phyloP scores from a whole-genome alignment of 768 basidiomycete genomes.

The Termitomyces sp. region DNA sequence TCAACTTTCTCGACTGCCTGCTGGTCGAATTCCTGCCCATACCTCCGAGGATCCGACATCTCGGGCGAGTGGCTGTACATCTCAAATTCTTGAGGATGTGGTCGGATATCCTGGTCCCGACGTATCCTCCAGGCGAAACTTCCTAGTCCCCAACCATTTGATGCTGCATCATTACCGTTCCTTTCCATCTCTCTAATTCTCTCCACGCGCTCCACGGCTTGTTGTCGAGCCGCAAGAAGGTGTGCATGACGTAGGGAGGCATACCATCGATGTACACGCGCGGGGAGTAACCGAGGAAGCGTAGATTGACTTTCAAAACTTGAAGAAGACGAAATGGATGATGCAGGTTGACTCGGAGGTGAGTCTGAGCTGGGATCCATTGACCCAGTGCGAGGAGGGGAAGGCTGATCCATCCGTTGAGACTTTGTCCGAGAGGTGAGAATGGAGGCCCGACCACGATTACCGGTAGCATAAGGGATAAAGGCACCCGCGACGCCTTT shows the following conservation, averaged over 20 bases:
- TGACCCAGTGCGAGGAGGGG: conserved; percentile 1
- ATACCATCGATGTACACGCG: conserved; percentile 52
- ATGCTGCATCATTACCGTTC: conserved; percentile 25
- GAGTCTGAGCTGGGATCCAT: conserved; percentile 12
- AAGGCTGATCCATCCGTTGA: conserved; percentile 1
- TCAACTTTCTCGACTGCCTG: conserved; percentile 5
- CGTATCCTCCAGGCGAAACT: conserved; percentile 50
- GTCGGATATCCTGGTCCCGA: conserved; percentile 11
- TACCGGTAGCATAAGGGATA: conserved; percentile 17
- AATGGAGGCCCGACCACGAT: conserved; percentile 1
- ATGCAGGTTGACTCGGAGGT: neutral
- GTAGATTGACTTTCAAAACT: conserved; percentile 23
- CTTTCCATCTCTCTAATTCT: conserved; percentile 63
- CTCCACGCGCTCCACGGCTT: conserved; percentile 67
- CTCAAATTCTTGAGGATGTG: conserved; percentile 20
- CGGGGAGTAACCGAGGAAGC: conserved; percentile 38
- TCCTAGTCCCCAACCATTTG: conserved; percentile 71
- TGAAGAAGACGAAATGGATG: conserved; percentile 16
- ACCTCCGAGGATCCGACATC: conserved; percentile 8
- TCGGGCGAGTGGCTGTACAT: conserved; percentile 17
- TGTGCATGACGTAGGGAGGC: conserved; percentile 68
- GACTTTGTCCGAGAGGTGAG: neutral
- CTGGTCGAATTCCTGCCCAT: neutral
- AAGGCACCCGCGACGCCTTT: conserved; percentile 57
- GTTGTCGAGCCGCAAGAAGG: conserved; percentile 63